Conservation (phyloP, 192 early-diverging fungal genomes). For the Paraglomus brasilianum region DNA sequence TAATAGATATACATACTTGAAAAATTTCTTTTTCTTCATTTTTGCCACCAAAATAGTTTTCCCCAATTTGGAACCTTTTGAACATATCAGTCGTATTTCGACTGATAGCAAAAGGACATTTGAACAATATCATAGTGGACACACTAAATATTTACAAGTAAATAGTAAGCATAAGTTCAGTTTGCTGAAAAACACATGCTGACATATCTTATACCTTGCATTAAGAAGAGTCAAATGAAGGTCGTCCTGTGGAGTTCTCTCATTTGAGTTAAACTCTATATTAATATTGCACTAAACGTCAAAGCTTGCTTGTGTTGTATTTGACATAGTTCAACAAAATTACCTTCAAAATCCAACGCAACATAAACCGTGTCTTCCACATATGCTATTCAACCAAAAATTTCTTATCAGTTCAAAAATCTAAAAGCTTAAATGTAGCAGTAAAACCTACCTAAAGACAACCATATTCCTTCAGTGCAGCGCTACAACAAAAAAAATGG, state of each 20-base stretch:
- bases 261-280: conserved; percentile 22
- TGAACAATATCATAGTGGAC: conserved; percentile 29
- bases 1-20: conserved; percentile 5
- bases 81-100: conserved; percentile 33
- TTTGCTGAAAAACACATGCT: too few relatives aligned
- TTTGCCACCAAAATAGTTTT: conserved; percentile 29
- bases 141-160: too few relatives aligned
- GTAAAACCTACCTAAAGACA: conserved; percentile 20
- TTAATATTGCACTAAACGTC: too few relatives aligned
- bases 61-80: conserved; percentile 29
- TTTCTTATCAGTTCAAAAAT: too few relatives aligned
- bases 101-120: conserved; percentile 29
- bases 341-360: conserved; percentile 34
- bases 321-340: too few relatives aligned
- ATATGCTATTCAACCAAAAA: conserved; percentile 11
- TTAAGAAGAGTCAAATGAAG: conserved; percentile 19
- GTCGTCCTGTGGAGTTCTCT: conserved; percentile 32
- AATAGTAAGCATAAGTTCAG: too few relatives aligned
- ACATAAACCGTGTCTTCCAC: conserved; percentile 30
- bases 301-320: too few relatives aligned
- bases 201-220: too few relatives aligned
- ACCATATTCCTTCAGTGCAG: conserved; percentile 33
- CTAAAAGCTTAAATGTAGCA: too few relatives aligned
- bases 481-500: conserved; percentile 25
- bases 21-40: conserved; percentile 32